Evolutionary conservation across 2,329 filamentous ascomycete species (phyloP), one percentile per base, ranked within the genome.

Genomic region (Macrophomina phaseolina): DNA sequence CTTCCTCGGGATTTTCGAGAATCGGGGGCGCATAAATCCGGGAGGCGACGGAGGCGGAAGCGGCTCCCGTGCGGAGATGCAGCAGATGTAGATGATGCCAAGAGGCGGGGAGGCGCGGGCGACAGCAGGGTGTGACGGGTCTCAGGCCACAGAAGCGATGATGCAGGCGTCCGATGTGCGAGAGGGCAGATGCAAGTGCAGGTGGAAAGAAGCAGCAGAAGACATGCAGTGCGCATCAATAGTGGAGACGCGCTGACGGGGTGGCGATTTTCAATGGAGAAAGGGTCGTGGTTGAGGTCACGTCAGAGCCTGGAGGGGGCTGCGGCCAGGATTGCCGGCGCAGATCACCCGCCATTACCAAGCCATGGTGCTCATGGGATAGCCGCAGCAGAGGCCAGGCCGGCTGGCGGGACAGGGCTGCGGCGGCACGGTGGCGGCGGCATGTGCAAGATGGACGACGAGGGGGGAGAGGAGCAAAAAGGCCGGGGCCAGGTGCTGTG

Each of bases 271-370:
- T 40, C 32, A n/a, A 34, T 48, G 16, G 56, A 16, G 23, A 42
- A 61, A 18, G 23, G 23, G 23, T 23, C 23, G 23, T 23, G 23
- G 23, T 23, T 9, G 16, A 4, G 12, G 14, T 7, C n/a, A 55
- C 52, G 52, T 55, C 52, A 55, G 14, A 18, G 55, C 23, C 23
- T 23, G 23, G 23, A 23, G 23, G 7, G 18, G 9, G 12, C 23
- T 46, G 55, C 55, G 55, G 42, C n/a, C 23, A 30, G 56, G 42
- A 34, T 48, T 23, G 56, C 56, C 28, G n/a, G 40, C 5, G 55
- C 9, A 40, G 55, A 60, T 60, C 55, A 45, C 55, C 55, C 55
- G 55, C 14, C 55, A 46, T 61, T 46, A 61, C 42, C 42, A 48
- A 48, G 53, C 53, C 28, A n/a, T 6, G 34, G 36, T 53, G 36